phyloP scores from a whole-genome alignment of 2,329 filamentous ascomycete species.

The Dothideomycetes sp. region DNA sequence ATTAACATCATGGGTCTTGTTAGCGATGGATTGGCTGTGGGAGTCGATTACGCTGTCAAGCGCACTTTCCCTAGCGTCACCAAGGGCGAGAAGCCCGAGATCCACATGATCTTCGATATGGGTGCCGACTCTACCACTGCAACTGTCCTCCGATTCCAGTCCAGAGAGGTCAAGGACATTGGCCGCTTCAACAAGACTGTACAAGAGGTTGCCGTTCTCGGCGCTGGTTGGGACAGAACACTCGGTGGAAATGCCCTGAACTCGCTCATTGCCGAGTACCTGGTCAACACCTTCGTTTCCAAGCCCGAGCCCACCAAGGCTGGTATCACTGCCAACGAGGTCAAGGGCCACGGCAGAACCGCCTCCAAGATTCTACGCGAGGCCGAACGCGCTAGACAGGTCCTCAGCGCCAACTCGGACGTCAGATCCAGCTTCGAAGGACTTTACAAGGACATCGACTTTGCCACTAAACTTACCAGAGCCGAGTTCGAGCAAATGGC shows the following conservation, averaged over 20 bases:
- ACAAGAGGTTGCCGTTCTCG: slow-evolving; percentile 85
- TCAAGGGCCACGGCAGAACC: slow-evolving; percentile 70
- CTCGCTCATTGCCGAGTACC: slow-evolving; percentile 77
- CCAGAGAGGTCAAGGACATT: slow-evolving; percentile 78
- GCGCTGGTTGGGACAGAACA: slow-evolving; percentile 77
- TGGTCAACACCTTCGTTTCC: slow-evolving; percentile 69
- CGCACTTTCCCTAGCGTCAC: slow-evolving; percentile 79
- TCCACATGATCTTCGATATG: slow-evolving; percentile 95
- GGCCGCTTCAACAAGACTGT: slow-evolving; percentile 94
- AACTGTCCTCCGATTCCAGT: slow-evolving; percentile 82
- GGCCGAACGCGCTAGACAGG: slow-evolving; percentile 74
- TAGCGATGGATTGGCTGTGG: slow-evolving; percentile 84
- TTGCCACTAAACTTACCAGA: slow-evolving; percentile 80
- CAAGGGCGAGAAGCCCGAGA: slow-evolving; percentile 76
- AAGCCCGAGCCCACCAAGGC: slow-evolving; percentile 54
- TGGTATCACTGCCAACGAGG: slow-evolving; percentile 51
- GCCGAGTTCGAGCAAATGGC: slow-evolving; percentile 73
- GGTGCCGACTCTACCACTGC: slow-evolving; percentile 90
- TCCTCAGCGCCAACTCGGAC: slow-evolving; percentile 86
- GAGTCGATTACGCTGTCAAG: slow-evolving; percentile 87
- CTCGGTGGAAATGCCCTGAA: slow-evolving; percentile 88
- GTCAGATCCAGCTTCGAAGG: slow-evolving; percentile 75
- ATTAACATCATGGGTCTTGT: slow-evolving; percentile 77
- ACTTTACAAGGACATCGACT: slow-evolving; percentile 83
- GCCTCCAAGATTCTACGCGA: slow-evolving; percentile 90